Evolutionary conservation across 345 rosid species (phyloP), one percentile per base, ranked within the genome.

Genomic region (Acer saccharum): DNA sequence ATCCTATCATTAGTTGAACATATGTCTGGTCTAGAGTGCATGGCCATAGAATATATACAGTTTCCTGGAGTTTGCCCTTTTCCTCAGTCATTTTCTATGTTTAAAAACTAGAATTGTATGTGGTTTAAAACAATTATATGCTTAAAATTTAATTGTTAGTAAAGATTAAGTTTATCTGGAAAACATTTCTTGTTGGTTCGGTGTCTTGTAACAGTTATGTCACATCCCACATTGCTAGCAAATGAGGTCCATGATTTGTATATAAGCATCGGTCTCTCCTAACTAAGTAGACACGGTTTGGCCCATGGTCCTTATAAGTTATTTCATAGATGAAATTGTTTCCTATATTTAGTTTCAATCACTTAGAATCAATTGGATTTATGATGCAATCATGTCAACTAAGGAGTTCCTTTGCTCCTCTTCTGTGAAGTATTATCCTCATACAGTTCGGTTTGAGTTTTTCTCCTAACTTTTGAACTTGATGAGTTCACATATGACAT

Each of bases 21-120:
- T 20, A 10, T 20, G 57, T 46, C 54, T 76, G 52, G 64, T 65
- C 55, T 62, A 60, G 41, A 76, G 23, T 69, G 52, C 35, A 20
- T 43, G 6, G 20, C 21, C 75, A 68, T 69, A 32, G 48, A 62
- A 48, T 68, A 39, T 9, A 10, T 14, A 16, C 12, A 68, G 23
- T 44, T 20, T 10, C 55, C 10, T 20, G 3, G 17, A 68, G 55
- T 10, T 68, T 68, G 0, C 48, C 14, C 71, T 44, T 44, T 11
- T 52, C 25, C n/a, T 54, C 6, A 7, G 58, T 4, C 16, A 68
- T 11, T 2, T 20, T 20, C 48, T 68, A 20, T 43, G 29, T 68
- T 68, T 68, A 4, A 10, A 68, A 7, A 17, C 27, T 43, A 52
- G n/a, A 25, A 20, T 52, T 27, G 17, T 6, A 55, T 7, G 14